Percentiles rank a stretch among this genome's conserved stretches.
Conservation (phyloP, 225 moss, liverwort and hornwort species). For the Bryoerythrophyllum caledonicum region DNA sequence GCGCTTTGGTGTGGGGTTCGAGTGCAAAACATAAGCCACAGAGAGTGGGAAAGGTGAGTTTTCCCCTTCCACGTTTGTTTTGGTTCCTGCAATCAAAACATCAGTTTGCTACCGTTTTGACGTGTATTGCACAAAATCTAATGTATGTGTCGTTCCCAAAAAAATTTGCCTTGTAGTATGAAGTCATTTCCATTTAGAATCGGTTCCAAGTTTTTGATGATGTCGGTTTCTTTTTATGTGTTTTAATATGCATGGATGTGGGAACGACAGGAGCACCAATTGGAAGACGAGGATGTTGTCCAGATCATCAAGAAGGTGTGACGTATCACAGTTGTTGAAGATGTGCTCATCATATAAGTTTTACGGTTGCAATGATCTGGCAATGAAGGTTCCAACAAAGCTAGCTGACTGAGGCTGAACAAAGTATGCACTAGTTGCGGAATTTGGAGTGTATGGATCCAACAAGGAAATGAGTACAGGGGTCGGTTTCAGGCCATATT, state of each 20-base stretch:
- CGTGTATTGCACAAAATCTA: not conserved
- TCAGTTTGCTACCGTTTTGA: not conserved
- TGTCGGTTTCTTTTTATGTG: not conserved
- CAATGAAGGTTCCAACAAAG: not conserved
- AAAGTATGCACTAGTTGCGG: slow-evolving; percentile 15
- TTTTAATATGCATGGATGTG: not conserved
- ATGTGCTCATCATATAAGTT: not conserved
- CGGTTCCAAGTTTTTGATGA: not conserved
- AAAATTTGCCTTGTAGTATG: not conserved
- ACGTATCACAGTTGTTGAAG: slow-evolving; percentile 5
- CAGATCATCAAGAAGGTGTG: slow-evolving; percentile 92
- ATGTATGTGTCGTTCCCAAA: not conserved
- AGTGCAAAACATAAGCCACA: slow-evolving; percentile 89
- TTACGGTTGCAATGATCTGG: not conserved
- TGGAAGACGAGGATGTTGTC: slow-evolving; percentile 84
- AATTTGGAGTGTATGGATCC: not conserved
- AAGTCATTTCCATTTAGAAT: not conserved
- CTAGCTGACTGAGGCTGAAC: slow-evolving; percentile 9
- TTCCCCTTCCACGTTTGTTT: not conserved
- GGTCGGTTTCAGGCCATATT: slow-evolving; percentile 4
- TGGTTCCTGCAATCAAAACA: not conserved
- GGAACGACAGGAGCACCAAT: slow-evolving; percentile 51
- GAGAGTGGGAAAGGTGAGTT: slow-evolving; percentile 68
- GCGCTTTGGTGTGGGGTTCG: slow-evolving; percentile 85
- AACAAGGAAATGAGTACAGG: not conserved